Evolutionary conservation across 257 asterid species (phyloP).

Genomic region (Penstemon newberryi): DNA sequence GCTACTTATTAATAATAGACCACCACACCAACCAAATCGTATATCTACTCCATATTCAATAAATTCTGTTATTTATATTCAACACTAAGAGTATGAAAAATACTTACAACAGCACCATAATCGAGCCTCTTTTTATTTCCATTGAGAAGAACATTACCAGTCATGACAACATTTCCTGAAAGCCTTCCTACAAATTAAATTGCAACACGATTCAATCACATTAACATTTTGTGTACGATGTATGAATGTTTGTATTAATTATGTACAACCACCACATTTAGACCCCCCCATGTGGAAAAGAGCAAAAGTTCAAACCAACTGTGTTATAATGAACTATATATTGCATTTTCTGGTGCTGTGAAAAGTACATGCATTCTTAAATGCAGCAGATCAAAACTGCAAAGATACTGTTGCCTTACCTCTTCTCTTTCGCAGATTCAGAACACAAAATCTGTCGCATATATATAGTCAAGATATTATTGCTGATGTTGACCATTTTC

Average conservation of each 20-base stretch:
- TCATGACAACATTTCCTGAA: conserved; percentile 61
- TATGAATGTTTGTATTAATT: conserved; percentile 3
- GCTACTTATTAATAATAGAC: too few relatives aligned
- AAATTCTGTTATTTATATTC: not conserved
- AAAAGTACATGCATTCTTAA: too few relatives aligned
- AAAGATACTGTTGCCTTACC: too few relatives aligned
- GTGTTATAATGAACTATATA: not conserved
- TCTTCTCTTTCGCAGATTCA: too few relatives aligned
- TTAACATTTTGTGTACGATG: not conserved
- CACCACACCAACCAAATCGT: too few relatives aligned
- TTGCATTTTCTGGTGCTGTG: too few relatives aligned
- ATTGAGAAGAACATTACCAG: conserved; percentile 60
- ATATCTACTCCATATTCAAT: too few relatives aligned
- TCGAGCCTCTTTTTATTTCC: conserved; percentile 56
- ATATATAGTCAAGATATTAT: too few relatives aligned
- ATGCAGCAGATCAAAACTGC: too few relatives aligned
- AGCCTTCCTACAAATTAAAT: conserved; percentile 61
- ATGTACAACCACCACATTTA: not conserved
- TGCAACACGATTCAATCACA: not conserved
- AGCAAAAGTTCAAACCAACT: not conserved
- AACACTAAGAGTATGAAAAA: not conserved
- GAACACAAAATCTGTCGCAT: too few relatives aligned
- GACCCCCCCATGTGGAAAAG: not conserved
- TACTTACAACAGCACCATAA: conserved; percentile 59
- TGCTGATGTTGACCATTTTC: too few relatives aligned